Evolutionary conservation across 768 basidiomycete species (phyloP).

Genomic region (Pseudohyphozyma bogoriensis): DNA sequence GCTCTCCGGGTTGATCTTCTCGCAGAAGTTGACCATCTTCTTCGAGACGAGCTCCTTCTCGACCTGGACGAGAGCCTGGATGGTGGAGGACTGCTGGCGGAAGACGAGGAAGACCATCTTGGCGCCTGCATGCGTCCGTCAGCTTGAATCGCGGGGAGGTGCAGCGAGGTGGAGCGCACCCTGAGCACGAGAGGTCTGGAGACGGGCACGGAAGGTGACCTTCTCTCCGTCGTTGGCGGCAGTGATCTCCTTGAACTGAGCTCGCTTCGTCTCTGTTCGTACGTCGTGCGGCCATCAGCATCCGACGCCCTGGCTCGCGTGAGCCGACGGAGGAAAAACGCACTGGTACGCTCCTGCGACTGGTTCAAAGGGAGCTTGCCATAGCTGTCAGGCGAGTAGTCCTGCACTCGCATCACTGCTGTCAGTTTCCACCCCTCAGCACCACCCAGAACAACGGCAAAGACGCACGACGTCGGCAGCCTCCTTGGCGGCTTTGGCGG

Average conservation of each 20-base stretch:
- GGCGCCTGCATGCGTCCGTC: conserved; percentile 44
- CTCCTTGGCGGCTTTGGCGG: conserved; percentile 57
- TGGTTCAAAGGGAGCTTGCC: conserved; percentile 83
- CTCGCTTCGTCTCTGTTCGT: conserved; percentile 46
- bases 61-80: conserved; percentile 72
- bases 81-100: conserved; percentile 72
- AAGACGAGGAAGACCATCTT: conserved; percentile 93
- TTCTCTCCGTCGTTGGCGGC: conserved; percentile 56
- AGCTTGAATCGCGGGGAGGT: background rate
- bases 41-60: conserved; percentile 72
- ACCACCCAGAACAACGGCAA: background rate
- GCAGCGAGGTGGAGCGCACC: conserved; percentile 37
- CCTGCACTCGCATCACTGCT: conserved; percentile 38
- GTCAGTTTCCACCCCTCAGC: no score
- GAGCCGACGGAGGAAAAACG: conserved; percentile 21
- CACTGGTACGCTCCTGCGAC: conserved; percentile 60
- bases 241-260: conserved; percentile 56
- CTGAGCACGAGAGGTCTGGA: conserved; percentile 84
- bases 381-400: conserved; percentile 55
- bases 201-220: conserved; percentile 74
- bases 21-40: conserved; percentile 94
- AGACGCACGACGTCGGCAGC: conserved; percentile 52
- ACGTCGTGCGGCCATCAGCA: background rate
- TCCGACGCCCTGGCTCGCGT: background rate
- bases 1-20: conserved; percentile 65